phyloP scores from a whole-genome alignment of 345 rosid genomes.

The Rubroshorea leprosula region DNA sequence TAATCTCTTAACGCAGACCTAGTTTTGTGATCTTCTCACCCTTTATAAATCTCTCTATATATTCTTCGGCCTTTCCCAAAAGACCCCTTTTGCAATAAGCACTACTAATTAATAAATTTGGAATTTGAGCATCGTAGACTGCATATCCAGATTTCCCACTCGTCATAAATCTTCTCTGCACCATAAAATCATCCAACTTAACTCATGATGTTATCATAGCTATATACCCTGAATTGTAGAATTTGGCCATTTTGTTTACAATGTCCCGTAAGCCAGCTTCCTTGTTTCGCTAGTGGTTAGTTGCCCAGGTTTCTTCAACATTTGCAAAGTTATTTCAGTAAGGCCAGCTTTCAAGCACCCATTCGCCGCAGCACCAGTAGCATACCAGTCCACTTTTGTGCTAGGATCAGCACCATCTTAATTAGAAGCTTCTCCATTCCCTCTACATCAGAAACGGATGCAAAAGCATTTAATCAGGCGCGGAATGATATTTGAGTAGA shows the following conservation, averaged over 20 bases:
- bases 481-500: too few relatives aligned
- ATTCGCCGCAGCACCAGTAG: slow-evolving; percentile 35
- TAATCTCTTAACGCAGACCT: too few relatives aligned
- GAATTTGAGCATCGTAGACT: slow-evolving; percentile 15
- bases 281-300: slow-evolving; percentile 9
- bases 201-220: slow-evolving; percentile 18
- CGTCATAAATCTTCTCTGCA: slow-evolving; percentile 34
- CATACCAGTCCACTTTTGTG: slow-evolving; percentile 36
- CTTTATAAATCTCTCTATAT: background rate
- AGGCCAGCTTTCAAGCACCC: slow-evolving; percentile 44
- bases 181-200: slow-evolving; percentile 35
- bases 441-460: slow-evolving; percentile 31
- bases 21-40: too few relatives aligned
- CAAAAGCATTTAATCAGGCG: slow-evolving; percentile 50
- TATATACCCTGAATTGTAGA: slow-evolving; percentile 20
- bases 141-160: slow-evolving; percentile 31
- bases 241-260: slow-evolving; percentile 16
- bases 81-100: slow-evolving; percentile 27
- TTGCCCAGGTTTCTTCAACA: slow-evolving; percentile 44
- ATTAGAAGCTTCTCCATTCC: slow-evolving; percentile 48
- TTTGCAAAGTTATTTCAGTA: slow-evolving; percentile 30
- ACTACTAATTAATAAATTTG: slow-evolving; percentile 10
- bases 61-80: slow-evolving; percentile 23
- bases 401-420: slow-evolving; percentile 37
- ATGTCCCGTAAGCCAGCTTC: slow-evolving; percentile 17